Base-by-base conservation (phyloP, 768 basidiomycete genomes). In the Leccinum truebloodii region DNA sequence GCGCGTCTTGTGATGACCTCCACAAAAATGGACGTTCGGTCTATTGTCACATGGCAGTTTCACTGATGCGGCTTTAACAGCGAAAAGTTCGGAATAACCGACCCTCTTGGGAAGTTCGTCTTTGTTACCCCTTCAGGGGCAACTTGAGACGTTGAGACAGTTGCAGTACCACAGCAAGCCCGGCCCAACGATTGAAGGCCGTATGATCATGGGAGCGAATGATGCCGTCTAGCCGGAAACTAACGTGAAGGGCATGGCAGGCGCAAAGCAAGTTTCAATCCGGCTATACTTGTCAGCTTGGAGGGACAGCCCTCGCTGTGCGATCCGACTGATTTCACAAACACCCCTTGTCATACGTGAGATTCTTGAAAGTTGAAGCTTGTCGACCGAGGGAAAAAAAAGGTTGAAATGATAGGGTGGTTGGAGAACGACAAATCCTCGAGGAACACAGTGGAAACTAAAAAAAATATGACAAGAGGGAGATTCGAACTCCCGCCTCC, bases 191-290 rank as follows among this genome's bases (percentile, higher is more conserved):
- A 60, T 46, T 3, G 63, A 68, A 49, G 70, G 75, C 52, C 60
- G 57, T 22, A 63, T 79, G 60, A 67, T 79, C 53, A 72, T 81
- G 30, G 79, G 79, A 3, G 77, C 77, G 2, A 71, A 69, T 24
- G 74, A 65, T n/a, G 55, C 65, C 35, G 57, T 60, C 14, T 78
- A 80, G 52, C 64, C 80, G 35, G 77, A 78, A 62, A 62, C 67
- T 20, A 69, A 64, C 51, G 30, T 69, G 54, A 58, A 46, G 62
- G 57, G 28, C 26, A 59, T 35, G 65, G 13, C 64, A 37, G 3
- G 67, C 26, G 4, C 14, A 14, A 35, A 14, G 4, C 14, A 30
- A 30, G 30, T 28, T 24, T 49, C 12, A 6, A 24, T 20, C 46
- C 20, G 34, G 22, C 18, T n/a, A n/a, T 22, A 22, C 24, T 24